Base-by-base conservation (phyloP, 2,329 filamentous ascomycete species). In the Diaporthe citrichinensis region DNA sequence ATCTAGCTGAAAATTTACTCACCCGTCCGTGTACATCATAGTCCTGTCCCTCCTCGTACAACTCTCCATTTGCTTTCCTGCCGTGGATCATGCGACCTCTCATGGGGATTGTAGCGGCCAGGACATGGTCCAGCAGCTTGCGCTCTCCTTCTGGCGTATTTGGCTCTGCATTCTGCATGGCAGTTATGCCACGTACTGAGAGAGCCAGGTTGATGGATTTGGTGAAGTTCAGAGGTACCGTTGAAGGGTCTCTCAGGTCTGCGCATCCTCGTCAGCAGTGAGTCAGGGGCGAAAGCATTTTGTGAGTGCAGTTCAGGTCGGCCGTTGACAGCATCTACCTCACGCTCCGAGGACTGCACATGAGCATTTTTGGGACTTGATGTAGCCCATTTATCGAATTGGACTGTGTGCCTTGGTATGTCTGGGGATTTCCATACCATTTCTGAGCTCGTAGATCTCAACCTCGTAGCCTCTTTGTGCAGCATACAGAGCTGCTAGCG, bases 181-280 rank as follows among this genome's bases (percentile, higher is more conserved):
- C 94, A 83, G 97, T 94, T 83, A 98, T 96, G 44, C 97, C 97
- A 75, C 97, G 92, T 83, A 98, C 96, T 0, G 97, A 98, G 0
- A 99, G 88, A 31, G 97, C 96, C 73, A 99, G 87, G 82, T 99
- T 99, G 87, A 99, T 99, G n/a, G 97, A 98, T 84, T 95, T 98
- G 76, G 96, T 98, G 82, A 98, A 98, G 84, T 98, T 98, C 77
- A 98, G 88, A 4, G 96, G 96, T 41, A 92, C 92, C 0, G 94
- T 98, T 3, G 91, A 90, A 3, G 94, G 92, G 82, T 97, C 92
- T 55, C 97, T 92, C 67, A 98, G 92, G 86, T 99, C 97, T 98
- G 75, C 59, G 3, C 28, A 23, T 12, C 4, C 57, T 68, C 1
- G 75, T 77, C 17, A 73, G 62, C 53, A 20, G 5, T 65, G 61